These are phyloP conservation scores for Trichoderma sp. DNA, from an alignment of 2,329 filamentous ascomycete genomes.

Conservation along the genomic window DNA sequence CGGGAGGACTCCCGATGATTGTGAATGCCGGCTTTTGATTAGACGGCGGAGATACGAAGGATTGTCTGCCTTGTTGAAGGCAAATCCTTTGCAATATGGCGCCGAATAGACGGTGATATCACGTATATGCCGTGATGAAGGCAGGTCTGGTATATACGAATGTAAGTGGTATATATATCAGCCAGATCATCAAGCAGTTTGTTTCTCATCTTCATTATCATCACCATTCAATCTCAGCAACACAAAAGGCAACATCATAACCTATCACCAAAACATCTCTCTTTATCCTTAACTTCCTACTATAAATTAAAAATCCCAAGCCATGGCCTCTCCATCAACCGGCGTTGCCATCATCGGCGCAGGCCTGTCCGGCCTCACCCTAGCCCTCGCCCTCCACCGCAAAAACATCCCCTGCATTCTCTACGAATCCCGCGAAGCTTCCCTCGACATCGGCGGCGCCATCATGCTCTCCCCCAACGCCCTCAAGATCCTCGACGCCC, in stretches of 20 bases:
- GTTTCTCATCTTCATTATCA: background rate
- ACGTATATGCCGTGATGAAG: background rate
- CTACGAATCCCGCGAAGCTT: constrained; percentile 49
- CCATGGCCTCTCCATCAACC: constrained; percentile 5
- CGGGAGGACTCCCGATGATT: background rate
- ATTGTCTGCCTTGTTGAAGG: background rate
- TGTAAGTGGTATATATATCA: constrained; percentile 2
- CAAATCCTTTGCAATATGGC: background rate
- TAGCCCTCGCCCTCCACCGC: constrained; percentile 54
- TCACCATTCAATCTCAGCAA: background rate
- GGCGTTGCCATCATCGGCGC: constrained; percentile 35
- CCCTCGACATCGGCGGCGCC: constrained; percentile 51
- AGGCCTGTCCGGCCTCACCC: constrained; percentile 48
- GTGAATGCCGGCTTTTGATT: background rate
- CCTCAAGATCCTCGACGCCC: constrained; percentile 49
- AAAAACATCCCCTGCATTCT: constrained; percentile 49
- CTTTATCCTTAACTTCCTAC: background rate
- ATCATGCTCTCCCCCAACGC: constrained; percentile 61
- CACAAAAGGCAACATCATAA: background rate
- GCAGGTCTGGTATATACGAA: background rate
- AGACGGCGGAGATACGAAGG: background rate
- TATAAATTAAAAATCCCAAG: background rate
- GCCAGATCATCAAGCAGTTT: background rate
- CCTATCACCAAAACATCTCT: background rate
- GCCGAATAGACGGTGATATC: background rate